Base-by-base conservation (phyloP, 345 rosid species). In the Boechera stricta region DNA sequence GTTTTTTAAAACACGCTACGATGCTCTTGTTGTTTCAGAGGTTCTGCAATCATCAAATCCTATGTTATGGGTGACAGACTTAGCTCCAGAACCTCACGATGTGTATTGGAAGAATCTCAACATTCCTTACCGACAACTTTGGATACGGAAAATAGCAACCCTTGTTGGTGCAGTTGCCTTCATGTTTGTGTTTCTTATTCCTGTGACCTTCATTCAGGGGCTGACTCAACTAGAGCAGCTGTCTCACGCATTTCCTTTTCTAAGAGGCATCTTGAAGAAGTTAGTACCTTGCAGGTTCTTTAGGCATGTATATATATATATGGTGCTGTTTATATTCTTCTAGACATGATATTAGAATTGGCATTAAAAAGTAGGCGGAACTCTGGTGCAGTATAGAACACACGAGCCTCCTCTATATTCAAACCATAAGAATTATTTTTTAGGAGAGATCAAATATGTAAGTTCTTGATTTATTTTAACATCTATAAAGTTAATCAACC, bases 71-170 rank as follows among this genome's bases (percentile, higher is more conserved):
- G 98, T 87, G 65, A 83, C 92, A 7, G 84, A 94, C 77, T 73
- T 82, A 71, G 98, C 98, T 58, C 98, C 98, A 29, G 97, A 90
- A 64, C 97, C 98, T 51, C 90, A 79, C 75, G 98, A 94, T 82
- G 86, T 94, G 77, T 86, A 84, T 53, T 94, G 98, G 98, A 82
- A 89, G 81, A 92, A 92, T 81, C 92, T 94, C 49, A 81, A 82
- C 48, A 86, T 94, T 70, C 96, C 98, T 11, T 92, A 84, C 68
- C 83, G 75, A 80, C 98, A 88, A 79, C 86, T 94, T 62, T 94
- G 98, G 98, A 75, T 94, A 61, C 90, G 98, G 29, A 89, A 76
- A 77, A 77, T 92, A 70, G 86, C 90, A 68, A 84, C 82, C 6
- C 81, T 86, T 73, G 65, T 90, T 18, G 89, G 91, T 68, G 77